Percentiles rank a stretch among this genome's conserved stretches.
phyloP scores from a whole-genome alignment of 192 early-diverging fungal species.

The Umbelopsis ramanniana region DNA sequence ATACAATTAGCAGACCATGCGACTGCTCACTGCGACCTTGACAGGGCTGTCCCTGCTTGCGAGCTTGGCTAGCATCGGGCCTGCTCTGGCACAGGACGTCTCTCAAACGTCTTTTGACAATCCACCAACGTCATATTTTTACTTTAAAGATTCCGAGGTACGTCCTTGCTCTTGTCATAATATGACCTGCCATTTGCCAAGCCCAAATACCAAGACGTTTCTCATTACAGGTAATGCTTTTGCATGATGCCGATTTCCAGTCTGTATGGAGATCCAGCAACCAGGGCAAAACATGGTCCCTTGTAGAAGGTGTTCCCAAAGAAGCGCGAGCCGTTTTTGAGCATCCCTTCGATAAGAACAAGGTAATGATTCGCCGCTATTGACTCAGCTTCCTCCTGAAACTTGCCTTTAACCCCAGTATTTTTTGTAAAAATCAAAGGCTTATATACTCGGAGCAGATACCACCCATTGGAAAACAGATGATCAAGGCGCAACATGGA shows the following conservation, averaged over 20 bases:
- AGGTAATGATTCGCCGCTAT: constrained; percentile 39
- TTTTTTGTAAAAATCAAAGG: constrained; percentile 46
- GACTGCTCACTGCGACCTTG: constrained; percentile 21
- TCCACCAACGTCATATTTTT: constrained; percentile 48
- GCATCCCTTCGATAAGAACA: constrained; percentile 69
- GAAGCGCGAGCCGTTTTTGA: constrained; percentile 53
- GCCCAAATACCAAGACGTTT: constrained; percentile 1
- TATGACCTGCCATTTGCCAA: not conserved
- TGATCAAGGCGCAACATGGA: constrained; percentile 65
- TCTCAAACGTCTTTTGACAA: constrained; percentile 38
- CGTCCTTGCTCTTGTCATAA: not conserved
- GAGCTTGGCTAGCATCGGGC: constrained; percentile 10
- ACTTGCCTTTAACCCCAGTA: not conserved
- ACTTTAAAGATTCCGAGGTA: constrained; percentile 64
- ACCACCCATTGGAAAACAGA: constrained; percentile 63
- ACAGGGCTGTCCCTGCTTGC: constrained; percentile 18
- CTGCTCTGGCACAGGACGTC: constrained; percentile 19
- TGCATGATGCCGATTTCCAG: constrained; percentile 54
- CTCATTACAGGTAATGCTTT: constrained; percentile 46
- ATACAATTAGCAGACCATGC: constrained; percentile 7
- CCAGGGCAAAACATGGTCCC: constrained; percentile 67
- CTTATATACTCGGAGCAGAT: constrained; percentile 54
- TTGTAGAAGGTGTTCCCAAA: constrained; percentile 51
- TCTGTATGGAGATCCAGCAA: constrained; percentile 65
- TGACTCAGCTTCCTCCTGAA: no score